phyloP scores from a whole-genome alignment of 1,284 basidiomycete species.

The Sutorius eximius region DNA sequence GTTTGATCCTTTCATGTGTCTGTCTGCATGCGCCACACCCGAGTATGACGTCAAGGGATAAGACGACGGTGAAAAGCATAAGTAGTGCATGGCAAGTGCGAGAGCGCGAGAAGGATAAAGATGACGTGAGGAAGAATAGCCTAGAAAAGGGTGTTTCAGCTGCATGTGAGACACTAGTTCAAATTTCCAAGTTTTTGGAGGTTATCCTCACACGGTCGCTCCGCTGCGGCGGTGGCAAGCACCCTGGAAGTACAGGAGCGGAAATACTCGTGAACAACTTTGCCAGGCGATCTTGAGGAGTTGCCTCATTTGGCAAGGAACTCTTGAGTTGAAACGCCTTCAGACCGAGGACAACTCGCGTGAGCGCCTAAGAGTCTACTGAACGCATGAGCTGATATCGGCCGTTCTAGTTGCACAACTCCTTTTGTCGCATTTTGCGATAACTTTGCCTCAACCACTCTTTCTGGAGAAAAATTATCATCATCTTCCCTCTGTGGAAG shows the following conservation, averaged over 20 bases:
- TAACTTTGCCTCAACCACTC: not conserved
- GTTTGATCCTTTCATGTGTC: not conserved
- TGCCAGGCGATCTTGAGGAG: constrained; percentile 12
- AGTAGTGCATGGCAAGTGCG: constrained; percentile 1
- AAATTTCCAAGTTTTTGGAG: not conserved
- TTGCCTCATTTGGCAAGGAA: constrained; percentile 21
- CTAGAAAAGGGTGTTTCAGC: constrained; percentile 6
- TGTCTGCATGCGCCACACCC: not conserved
- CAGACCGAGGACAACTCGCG: not conserved
- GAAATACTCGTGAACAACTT: constrained; percentile 19
- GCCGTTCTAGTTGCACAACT: constrained; percentile 3
- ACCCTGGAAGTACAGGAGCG: constrained; percentile 14
- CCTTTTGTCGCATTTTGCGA: not conserved
- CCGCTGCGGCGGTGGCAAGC: constrained; percentile 6
- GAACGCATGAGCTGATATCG: not conserved
- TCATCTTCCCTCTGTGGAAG: constrained; percentile 3
- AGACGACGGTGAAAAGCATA: constrained; percentile 11
- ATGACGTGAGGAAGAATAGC: not conserved
- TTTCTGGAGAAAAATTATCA: not conserved
- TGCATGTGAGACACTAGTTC: not conserved
- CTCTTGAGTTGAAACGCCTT: not conserved
- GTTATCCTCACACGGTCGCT: constrained; percentile 20
- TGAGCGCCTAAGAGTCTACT: not conserved
- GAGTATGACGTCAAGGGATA: constrained; percentile 8
- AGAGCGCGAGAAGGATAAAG: constrained; percentile 1